Percentiles rank a stretch among this genome's conserved stretches.
Conservation (phyloP, 2,329 filamentous ascomycete genomes). For the Diaporthe velutina region DNA sequence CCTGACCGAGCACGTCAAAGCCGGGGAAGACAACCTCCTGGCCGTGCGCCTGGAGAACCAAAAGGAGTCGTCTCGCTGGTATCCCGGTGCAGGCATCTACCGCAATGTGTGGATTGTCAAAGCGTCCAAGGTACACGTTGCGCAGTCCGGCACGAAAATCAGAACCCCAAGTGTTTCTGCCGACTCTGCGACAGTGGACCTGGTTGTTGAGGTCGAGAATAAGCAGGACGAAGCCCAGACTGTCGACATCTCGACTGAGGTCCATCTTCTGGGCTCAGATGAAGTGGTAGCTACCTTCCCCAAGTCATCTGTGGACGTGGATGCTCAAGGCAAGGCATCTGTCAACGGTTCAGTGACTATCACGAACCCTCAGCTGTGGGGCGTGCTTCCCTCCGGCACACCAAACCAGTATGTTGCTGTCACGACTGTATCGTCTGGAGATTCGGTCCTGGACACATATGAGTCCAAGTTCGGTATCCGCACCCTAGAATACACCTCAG, state of each 20-base stretch:
- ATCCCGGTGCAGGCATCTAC: slow-evolving; percentile 67
- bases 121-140: slow-evolving; percentile 59
- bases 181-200: slow-evolving; percentile 58
- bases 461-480: slow-evolving; percentile 65
- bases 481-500: slow-evolving; percentile 53
- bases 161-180: slow-evolving; percentile 59
- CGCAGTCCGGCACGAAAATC: slow-evolving; percentile 63
- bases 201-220: slow-evolving; percentile 62
- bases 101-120: slow-evolving; percentile 67
- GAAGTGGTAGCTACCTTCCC: slow-evolving; percentile 52
- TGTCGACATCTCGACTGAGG: slow-evolving; percentile 55
- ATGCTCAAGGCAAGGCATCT: slow-evolving; percentile 48
- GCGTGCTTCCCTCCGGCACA: slow-evolving; percentile 57
- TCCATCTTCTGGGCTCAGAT: slow-evolving; percentile 53
- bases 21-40: slow-evolving; percentile 54
- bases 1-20: slow-evolving; percentile 56
- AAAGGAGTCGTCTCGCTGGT: slow-evolving; percentile 63
- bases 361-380: slow-evolving; percentile 60
- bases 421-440: slow-evolving; percentile 52
- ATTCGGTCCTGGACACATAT: slow-evolving; percentile 55
- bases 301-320: slow-evolving; percentile 46
- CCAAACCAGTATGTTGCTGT: slow-evolving; percentile 63
- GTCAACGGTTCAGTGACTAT: slow-evolving; percentile 52
- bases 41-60: slow-evolving; percentile 66
- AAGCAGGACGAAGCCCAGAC: slow-evolving; percentile 47